Evolutionary conservation across 495 filamentous ascomycete species (phyloP), one percentile per base, ranked within the genome.

Genomic region (Aspergillus sclerotiicarbonarius): DNA sequence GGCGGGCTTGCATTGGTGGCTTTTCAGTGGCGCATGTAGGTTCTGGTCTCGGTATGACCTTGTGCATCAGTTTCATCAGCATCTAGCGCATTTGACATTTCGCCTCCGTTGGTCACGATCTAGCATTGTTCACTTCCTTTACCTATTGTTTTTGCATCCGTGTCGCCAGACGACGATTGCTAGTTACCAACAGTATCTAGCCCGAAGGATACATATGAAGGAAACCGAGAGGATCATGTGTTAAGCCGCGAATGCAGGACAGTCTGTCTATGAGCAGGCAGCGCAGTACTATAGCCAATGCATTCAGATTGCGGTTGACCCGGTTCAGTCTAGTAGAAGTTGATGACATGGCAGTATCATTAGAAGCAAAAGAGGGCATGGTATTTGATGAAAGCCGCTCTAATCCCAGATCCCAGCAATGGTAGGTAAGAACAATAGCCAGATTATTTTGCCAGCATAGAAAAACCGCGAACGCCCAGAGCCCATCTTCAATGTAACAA

Each of bases 71-170:
- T 60, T 61, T 74, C 62, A 69, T 70, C 53, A 77, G 73, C 74
- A 75, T 76, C 70, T 70, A 73, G 70, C 69, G 72, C 69, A 70
- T 73, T 66, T 54, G 56, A 61, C 49, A 51, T 71, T 64, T 67
- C 61, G 61, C 56, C 64, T 66, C 70, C 69, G 66, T 69, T 73
- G 72, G 68, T 64, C 66, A 65, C 61, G 60, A 73, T 62, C 71
- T 56, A 61, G 67, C 67, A 67, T 73, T 41, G 13, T 41, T 41
- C n/a, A 41, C n/a, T n/a, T 41, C n/a, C 37, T 41, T 41, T n/a
- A 41, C 41, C 62, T 67, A 58, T 62, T 62, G 63, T 53, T 25
- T 54, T 60, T 66, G 63, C 59, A 65, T 67, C 45, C 59, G 59
- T 66, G 61, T 64, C 63, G 61, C 62, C 50, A 67, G 63, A 59